Percentiles rank a stretch among this genome's conserved stretches.
Conservation (phyloP, 768 basidiomycete genomes). For the Thelephora ganbajun region DNA sequence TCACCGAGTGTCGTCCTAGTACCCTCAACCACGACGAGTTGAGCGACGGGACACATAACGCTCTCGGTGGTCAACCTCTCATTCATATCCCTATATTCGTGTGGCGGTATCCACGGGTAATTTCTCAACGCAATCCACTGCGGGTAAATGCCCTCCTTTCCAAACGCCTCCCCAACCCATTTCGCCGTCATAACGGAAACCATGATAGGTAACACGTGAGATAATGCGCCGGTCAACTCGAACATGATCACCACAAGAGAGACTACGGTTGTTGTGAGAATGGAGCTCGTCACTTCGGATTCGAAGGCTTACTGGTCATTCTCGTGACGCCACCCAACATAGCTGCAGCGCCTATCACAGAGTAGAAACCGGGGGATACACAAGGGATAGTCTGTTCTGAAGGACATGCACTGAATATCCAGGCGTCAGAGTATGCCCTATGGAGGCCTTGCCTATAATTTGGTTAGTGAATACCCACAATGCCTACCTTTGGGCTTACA, state of each 20-base stretch:
- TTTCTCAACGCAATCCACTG: slow-evolving; percentile 60
- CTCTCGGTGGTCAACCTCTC: slow-evolving; percentile 35
- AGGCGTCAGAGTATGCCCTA: slow-evolving; percentile 48
- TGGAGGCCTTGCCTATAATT: slow-evolving; percentile 48
- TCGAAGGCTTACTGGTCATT: slow-evolving; percentile 48
- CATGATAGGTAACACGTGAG: slow-evolving; percentile 76
- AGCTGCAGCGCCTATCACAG: slow-evolving; percentile 62
- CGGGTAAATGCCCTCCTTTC: slow-evolving; percentile 55
- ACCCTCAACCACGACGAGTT: slow-evolving; percentile 35
- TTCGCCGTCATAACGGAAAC: slow-evolving; percentile 66
- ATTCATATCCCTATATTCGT: slow-evolving; percentile 51
- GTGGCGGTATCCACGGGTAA: slow-evolving; percentile 58
- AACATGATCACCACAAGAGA: slow-evolving; percentile 68
- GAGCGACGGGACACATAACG: slow-evolving; percentile 40
- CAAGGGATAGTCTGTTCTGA: slow-evolving; percentile 56
- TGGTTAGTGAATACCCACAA: background rate
- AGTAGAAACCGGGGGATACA: slow-evolving; percentile 65
- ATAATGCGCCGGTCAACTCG: slow-evolving; percentile 70
- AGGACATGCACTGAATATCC: slow-evolving; percentile 60
- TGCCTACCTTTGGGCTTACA: slow-evolving; percentile 25
- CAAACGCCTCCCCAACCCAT: slow-evolving; percentile 63
- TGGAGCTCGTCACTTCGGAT: background rate
- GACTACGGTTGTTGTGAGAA: slow-evolving; percentile 24
- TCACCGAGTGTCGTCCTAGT: slow-evolving; percentile 28
- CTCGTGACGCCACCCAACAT: slow-evolving; percentile 67